Base-by-base conservation (phyloP, 495 filamentous ascomycete species). In the Pseudoneurospora amorphoporcata region DNA sequence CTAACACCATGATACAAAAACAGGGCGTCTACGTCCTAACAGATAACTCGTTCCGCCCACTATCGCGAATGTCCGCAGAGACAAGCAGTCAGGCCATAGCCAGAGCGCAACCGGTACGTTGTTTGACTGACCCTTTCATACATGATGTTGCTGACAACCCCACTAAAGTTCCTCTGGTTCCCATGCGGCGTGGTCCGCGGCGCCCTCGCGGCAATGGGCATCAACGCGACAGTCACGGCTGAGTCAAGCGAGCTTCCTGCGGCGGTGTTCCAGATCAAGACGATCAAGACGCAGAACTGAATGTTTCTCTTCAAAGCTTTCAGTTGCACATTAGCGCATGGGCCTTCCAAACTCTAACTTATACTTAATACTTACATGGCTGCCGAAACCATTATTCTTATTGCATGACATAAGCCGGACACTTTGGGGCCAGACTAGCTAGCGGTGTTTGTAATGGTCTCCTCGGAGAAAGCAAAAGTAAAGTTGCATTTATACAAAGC, bases 201-300 rank as follows among this genome's bases (percentile, higher is more conserved):
- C 69, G 92, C 93, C 41, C 84, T 99, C 29, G 91, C 94, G 10
- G 94, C 90, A 70, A 86, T 99, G 86, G 95, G 95, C 17, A 94
- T 99, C 73, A 88, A 91, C 75, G 94, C 95, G 5, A 94, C 89
- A 0, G 95, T 98, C 17, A 92, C 97, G 76, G 95, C 92, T 14
- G 95, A 97, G 83, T 91, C 89, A 19, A 90, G 84, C 29, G 95
- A 95, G 81, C 84, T 98, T 41, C 96, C 95, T 8, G 87, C 87
- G 5, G 95, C 95, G 68, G 94, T 92, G 2, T 99, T 99, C 82
- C 96, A 99, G 83, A 97, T 99, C 82, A 97, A 97, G 85, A 96
- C 92, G 10, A 82, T 90, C 32, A 84, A 87, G 68, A 80, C 86
- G 29, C 29, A 61, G 29, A 65, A 37, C 53, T 65, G 53, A 58